These are phyloP conservation scores for Starmerella floris DNA, from an alignment of 805 yeast species.

Conservation along the genomic window DNA sequence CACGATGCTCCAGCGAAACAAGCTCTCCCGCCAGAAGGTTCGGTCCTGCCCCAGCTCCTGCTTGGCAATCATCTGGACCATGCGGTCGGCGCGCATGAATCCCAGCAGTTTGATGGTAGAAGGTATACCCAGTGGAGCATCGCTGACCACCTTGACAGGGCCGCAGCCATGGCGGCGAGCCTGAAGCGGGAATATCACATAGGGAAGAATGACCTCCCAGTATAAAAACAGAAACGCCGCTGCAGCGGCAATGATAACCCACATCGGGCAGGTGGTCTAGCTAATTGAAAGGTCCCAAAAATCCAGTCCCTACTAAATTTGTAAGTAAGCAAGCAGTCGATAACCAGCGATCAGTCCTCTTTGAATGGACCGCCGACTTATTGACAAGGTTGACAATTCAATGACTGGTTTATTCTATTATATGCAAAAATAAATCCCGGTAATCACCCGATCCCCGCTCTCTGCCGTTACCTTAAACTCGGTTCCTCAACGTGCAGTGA, in stretches of 20 bases:
- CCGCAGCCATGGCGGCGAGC: slow-evolving; percentile 3
- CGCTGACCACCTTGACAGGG: neutral
- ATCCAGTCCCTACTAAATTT: no score
- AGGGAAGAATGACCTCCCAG: slow-evolving; percentile 5
- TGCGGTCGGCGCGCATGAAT: neutral
- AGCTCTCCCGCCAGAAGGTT: slow-evolving; percentile 3
- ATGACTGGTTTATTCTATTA: no score
- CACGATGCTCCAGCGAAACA: slow-evolving; percentile 8
- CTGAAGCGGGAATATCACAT: slow-evolving; percentile 3
- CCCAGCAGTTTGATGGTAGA: neutral
- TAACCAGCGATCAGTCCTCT: no score
- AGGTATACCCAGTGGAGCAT: slow-evolving; percentile 8
- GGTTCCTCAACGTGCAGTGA: no score
- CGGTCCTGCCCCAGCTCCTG: neutral
- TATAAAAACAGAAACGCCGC: neutral
- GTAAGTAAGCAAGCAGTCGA: no score
- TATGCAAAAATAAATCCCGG: no score
- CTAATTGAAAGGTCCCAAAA: no score
- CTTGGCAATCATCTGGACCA: neutral
- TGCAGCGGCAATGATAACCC: neutral
- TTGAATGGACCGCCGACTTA: no score
- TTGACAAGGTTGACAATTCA: no score
- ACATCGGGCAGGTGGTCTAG: no score
- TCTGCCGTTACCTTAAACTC: no score
- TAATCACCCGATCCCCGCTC: no score